Conservation (phyloP, 2,329 filamentous ascomycete species). For the Diaporthe eres region DNA sequence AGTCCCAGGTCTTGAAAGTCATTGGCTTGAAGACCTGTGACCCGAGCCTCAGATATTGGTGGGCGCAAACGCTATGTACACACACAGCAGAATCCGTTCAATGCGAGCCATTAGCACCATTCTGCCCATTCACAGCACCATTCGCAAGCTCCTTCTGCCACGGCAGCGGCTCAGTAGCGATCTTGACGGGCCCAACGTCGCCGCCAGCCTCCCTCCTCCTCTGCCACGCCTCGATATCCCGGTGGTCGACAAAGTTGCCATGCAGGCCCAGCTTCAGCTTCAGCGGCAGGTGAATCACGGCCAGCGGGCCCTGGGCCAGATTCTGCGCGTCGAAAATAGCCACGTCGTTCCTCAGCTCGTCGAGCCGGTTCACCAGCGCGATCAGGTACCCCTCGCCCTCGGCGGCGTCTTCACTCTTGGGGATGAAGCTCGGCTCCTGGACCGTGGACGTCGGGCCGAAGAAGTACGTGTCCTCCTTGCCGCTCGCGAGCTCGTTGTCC, state of each 20-base stretch:
- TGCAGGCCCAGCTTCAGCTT: constrained; percentile 58
- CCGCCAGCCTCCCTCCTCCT: constrained; percentile 50
- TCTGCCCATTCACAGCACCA: constrained; percentile 6
- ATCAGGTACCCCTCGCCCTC: constrained; percentile 67
- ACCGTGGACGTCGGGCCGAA: constrained; percentile 61
- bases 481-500: constrained; percentile 46
- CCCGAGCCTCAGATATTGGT: too few species aligned
- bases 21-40: background rate
- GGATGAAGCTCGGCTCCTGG: constrained; percentile 69
- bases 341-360: constrained; percentile 59
- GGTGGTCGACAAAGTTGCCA: constrained; percentile 58
- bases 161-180: constrained; percentile 54
- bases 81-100: background rate
- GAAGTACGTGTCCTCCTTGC: constrained; percentile 58
- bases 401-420: constrained; percentile 53
- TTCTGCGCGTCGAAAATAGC: constrained; percentile 59
- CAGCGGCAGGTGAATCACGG: constrained; percentile 57
- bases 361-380: constrained; percentile 61
- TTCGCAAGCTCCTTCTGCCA: constrained; percentile 52
- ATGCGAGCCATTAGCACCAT: constrained; percentile 25
- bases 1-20: background rate
- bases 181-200: constrained; percentile 56
- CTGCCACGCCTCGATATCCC: constrained; percentile 60
- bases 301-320: constrained; percentile 55
- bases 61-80: background rate